A percentile compares a stretch with the other conserved stretches of the same genome.
phyloP scores from a whole-genome alignment of 805 yeast species.

The Teunomyces pallodes region DNA sequence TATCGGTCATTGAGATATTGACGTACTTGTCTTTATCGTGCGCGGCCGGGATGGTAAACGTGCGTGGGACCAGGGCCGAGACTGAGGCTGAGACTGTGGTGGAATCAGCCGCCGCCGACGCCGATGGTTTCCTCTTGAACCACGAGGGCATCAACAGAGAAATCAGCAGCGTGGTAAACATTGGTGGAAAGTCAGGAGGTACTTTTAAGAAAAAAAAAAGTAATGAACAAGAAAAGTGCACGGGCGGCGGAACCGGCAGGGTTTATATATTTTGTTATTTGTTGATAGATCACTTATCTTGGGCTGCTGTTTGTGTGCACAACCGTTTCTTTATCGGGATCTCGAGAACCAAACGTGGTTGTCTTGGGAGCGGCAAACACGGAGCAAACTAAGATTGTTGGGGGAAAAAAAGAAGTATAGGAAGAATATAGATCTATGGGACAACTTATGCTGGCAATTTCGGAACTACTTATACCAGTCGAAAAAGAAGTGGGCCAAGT shows the following conservation, averaged over 20 bases:
- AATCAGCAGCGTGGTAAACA: constrained; percentile 11
- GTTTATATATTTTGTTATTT: constrained; percentile 6
- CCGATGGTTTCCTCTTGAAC: constrained; percentile 11
- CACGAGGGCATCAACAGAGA: constrained; percentile 11
- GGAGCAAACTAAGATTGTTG: neutral
- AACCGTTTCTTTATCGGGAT: neutral
- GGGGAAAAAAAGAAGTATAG: neutral
- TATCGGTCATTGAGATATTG: constrained; percentile 34
- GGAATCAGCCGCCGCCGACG: no score
- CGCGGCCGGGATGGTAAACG: constrained; percentile 27
- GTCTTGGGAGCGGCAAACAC: neutral
- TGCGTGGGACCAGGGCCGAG: constrained; percentile 23
- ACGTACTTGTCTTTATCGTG: constrained; percentile 26
- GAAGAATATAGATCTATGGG: no score
- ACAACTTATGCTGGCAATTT: no score
- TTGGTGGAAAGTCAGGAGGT: neutral
- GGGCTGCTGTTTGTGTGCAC: constrained; percentile 2
- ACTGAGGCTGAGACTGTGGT: constrained; percentile 1
- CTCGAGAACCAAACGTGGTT: neutral
- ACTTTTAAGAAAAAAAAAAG: neutral
- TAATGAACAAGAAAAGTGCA: neutral
- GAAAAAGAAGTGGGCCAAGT: no score
- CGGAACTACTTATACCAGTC: no score
- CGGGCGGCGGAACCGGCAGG: neutral
- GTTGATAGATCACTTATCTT: constrained; percentile 3